Base-by-base conservation (phyloP, 148 eudicot genomes). In the Camellia sinensis region DNA sequence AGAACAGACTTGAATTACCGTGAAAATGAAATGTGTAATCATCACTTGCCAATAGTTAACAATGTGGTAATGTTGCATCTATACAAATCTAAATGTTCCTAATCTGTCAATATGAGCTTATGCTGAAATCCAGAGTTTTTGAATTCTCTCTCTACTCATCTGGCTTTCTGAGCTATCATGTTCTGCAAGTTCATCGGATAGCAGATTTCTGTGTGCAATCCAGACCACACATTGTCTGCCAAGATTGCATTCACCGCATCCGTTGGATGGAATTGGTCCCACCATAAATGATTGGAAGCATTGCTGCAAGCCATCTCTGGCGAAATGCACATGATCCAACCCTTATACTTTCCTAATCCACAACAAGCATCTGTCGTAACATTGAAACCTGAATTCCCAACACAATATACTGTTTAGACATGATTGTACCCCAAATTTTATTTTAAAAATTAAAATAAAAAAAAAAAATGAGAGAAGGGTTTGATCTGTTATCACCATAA, bases 201-300 rank as follows among this genome's bases (percentile, higher is more conserved):
- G 83, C 98, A 95, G 86, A 95, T 93, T 3, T 63, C 85, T 8
- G 94, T 79, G 81, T 93, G 94, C 83, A 91, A 71, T 60, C 96
- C 82, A 56, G 97, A 93, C 96, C 97, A 95, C 14, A 93, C 89
- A 69, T 95, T 95, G 68, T 95, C 97, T 0, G 94, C 96, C 73
- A 95, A 81, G 71, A 95, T 90, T 15, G 62, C 85, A 75, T 95
- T 93, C 43, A 95, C 97, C 41, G 94, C 92, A 75, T 83, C 93
- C 0, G 97, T 93, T 45, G 97, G 97, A 87, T 93, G 97, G 75
- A 93, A 95, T 82, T 93, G 97, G 43, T 93, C 98, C 98, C 98
- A 93, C 97, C 98, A 95, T 37, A 93, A 84, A 85, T 95, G 93
- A 44, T 84, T 87, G 18, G 97, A 88, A 60, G 98, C 94, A 78